A percentile compares a stretch with the other conserved stretches of the same genome.
These are phyloP conservation scores for Fusarium mundagurra DNA, from an alignment of 2,329 filamentous ascomycete genomes.

Conservation along the genomic window DNA sequence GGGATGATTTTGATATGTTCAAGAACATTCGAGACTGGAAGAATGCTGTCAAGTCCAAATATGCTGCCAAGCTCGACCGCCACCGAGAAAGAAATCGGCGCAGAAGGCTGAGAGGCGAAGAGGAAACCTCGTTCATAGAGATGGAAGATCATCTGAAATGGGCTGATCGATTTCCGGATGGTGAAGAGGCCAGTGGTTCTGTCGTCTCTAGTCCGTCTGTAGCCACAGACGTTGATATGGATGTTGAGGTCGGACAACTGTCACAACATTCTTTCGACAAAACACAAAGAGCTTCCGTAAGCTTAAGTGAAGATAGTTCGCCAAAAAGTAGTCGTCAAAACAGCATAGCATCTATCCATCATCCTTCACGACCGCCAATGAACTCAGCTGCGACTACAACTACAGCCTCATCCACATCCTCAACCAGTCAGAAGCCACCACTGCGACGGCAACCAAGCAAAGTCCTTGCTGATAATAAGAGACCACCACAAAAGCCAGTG, in stretches of 20 bases:
- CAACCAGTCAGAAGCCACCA: background rate
- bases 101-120: conserved; percentile 52
- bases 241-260: background rate
- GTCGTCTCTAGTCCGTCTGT: conserved; percentile 1
- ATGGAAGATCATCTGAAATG: conserved; percentile 38
- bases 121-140: conserved; percentile 34
- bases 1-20: conserved; percentile 46
- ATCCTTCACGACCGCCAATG: background rate
- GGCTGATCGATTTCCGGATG: conserved; percentile 18
- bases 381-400: background rate
- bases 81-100: conserved; percentile 57
- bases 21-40: conserved; percentile 54
- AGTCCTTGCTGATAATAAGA: background rate
- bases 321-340: conserved; percentile 3
- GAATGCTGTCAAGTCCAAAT: conserved; percentile 43
- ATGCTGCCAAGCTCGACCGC: conserved; percentile 47
- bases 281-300: background rate
- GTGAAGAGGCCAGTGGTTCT: background rate
- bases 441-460: background rate
- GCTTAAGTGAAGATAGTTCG: background rate
- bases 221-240: background rate
- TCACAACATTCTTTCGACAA: background rate
- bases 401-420: background rate
- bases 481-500: background rate
- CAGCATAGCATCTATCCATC: background rate